Base-by-base conservation (phyloP, 306 rosid species). In the Cicer cuneatum region DNA sequence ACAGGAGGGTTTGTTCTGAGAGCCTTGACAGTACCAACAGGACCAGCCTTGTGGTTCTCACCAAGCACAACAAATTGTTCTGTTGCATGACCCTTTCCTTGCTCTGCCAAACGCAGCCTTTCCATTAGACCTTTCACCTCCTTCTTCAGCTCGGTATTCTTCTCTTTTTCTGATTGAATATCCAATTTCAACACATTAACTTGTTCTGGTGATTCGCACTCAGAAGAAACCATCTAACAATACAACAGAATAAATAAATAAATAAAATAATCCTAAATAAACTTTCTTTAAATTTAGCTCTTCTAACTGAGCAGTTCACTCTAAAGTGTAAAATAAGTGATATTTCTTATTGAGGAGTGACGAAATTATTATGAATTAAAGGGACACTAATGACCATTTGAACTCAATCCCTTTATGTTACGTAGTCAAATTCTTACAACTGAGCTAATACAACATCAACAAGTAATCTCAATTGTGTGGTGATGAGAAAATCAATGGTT, bases 1-100 rank as follows among this genome's bases (percentile, higher is more conserved):
- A 90, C 87, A 24, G 90, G 77, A 14, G 98, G 98, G 78, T 90
- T 88, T 10, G 98, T 92, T 73, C 91, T 88, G 74, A 92, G 88
- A 38, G 82, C 89, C 84, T 90, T 92, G 63, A 90, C 98, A 39
- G 96, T 88, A 35, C 92, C 93, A 74, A 88, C 84, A 14, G 92
- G 89, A 40, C 98, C 98, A 59, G 89, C 92, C 88, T 92, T 92
- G 69, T 87, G 92, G 2, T 83, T 87, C 69, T 88, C 87, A 40
- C 89, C 92, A n/a, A 90, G 73, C 66, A 76, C 81, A 38, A 85
- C 78, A 80, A 84, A 78, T 69, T 90, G 98, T 77, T 85, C 78
- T 58, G 79, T 86, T 6, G 96, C 98, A 29, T 87, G 86, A 69
- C 88, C 85, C 61, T 85, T 90, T 48, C 87, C 90, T 77, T 87